Evolutionary conservation across 2,329 filamentous ascomycete genomes (phyloP).

Genomic region (Cladosporium cucumerinum): DNA sequence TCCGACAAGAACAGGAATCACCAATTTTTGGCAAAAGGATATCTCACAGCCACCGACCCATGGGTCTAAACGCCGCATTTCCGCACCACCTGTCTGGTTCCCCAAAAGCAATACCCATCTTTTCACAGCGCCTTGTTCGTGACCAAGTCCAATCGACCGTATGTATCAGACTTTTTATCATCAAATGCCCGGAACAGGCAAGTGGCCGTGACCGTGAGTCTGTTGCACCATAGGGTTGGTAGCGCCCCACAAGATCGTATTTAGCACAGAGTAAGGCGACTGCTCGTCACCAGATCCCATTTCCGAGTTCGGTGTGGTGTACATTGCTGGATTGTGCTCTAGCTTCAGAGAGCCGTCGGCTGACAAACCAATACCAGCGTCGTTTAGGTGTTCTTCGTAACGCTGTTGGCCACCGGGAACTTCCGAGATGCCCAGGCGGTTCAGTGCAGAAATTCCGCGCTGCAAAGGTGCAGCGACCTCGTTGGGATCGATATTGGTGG

Average conservation of each 20-base stretch:
- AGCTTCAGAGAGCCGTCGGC: constrained; percentile 23
- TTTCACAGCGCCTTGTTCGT: neutral
- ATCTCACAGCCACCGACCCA: neutral
- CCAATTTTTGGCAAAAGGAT: neutral
- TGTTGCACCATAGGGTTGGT: constrained; percentile 3
- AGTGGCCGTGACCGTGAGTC: neutral
- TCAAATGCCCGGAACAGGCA: neutral
- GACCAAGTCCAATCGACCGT: neutral
- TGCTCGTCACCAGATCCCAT: constrained; percentile 37
- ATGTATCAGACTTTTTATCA: neutral
- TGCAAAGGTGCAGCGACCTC: constrained; percentile 49
- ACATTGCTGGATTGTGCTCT: constrained; percentile 24
- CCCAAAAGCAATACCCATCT: neutral
- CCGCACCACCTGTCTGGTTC: neutral
- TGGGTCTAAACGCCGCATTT: neutral
- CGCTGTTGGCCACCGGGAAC: constrained; percentile 8
- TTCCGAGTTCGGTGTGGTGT: constrained; percentile 30
- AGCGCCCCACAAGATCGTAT: constrained; percentile 40
- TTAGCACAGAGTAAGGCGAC: constrained; percentile 48
- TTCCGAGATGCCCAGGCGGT: constrained; percentile 36
- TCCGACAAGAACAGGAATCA: neutral
- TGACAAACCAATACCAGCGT: constrained; percentile 16
- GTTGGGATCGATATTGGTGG: constrained; percentile 44
- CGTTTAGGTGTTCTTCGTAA: constrained; percentile 13
- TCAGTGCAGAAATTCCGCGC: constrained; percentile 45